Conservation (phyloP, 2,329 filamentous ascomycete genomes). For the Aspergillus alliaceus region DNA sequence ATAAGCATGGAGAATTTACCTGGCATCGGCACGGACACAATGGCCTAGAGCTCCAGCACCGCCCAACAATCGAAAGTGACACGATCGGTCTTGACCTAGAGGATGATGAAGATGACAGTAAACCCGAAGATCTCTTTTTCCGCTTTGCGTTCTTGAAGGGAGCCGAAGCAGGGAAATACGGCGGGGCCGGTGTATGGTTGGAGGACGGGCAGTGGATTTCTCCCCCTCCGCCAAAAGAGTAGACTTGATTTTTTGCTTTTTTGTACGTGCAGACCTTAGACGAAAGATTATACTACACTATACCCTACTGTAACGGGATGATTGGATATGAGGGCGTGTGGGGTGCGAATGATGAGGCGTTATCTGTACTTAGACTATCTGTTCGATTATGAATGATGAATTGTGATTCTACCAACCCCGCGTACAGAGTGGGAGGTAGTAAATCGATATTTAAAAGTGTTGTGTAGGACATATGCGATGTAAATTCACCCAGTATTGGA, state of each 20-base stretch:
- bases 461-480: no score
- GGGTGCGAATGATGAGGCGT: no score
- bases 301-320: background rate
- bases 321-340: no score
- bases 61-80: constrained; percentile 25
- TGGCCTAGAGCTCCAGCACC: constrained; percentile 36
- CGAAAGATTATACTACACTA: background rate
- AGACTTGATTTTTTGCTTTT: constrained; percentile 12
- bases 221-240: constrained; percentile 26
- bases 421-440: no score
- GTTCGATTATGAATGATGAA: no score
- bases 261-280: background rate
- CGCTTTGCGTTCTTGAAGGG: constrained; percentile 48
- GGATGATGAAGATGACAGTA: constrained; percentile 25
- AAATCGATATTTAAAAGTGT: no score
- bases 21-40: constrained; percentile 48
- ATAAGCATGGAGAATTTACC: constrained; percentile 49
- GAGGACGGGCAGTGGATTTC: constrained; percentile 38
- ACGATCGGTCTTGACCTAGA: constrained; percentile 12
- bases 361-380: no score
- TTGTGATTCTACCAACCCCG: no score
- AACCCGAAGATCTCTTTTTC: constrained; percentile 46
- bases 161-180: constrained; percentile 40
- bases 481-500: no score
- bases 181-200: constrained; percentile 41